phyloP scores from a whole-genome alignment of 768 basidiomycete species.

The Suillus lakei region DNA sequence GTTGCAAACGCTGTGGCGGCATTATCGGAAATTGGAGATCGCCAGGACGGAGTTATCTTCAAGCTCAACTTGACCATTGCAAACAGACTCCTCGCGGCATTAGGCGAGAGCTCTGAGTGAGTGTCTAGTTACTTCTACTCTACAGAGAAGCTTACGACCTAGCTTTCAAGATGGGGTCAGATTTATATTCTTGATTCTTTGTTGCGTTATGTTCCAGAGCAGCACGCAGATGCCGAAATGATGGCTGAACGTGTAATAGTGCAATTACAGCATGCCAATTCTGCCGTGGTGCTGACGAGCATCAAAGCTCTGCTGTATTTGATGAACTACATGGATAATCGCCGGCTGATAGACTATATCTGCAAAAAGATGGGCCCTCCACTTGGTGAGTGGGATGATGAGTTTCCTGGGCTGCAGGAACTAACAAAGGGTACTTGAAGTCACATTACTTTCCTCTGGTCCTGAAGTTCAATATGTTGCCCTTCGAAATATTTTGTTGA shows the following conservation, averaged over 20 bases:
- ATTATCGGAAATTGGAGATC: slow-evolving; percentile 94
- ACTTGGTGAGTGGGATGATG: slow-evolving; percentile 58
- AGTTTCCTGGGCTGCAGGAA: background rate
- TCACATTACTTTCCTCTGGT: slow-evolving; percentile 93
- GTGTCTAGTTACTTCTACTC: slow-evolving; percentile 37
- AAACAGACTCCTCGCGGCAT: slow-evolving; percentile 87
- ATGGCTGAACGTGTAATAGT: slow-evolving; percentile 96
- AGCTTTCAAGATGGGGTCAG: slow-evolving; percentile 86
- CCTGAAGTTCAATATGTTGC: slow-evolving; percentile 99
- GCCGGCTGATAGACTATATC: slow-evolving; percentile 82
- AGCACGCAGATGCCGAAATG: slow-evolving; percentile 85
- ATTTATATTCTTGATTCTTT: slow-evolving; percentile 97
- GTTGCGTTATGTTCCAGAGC: slow-evolving; percentile 91
- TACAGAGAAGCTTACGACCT: slow-evolving; percentile 12
- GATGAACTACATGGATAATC: slow-evolving; percentile 99
- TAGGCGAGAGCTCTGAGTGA: slow-evolving; percentile 97
- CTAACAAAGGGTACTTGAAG: slow-evolving; percentile 45
- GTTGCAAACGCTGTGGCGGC: slow-evolving; percentile 97
- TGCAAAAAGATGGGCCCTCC: slow-evolving; percentile 99
- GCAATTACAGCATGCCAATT: slow-evolving; percentile 97
- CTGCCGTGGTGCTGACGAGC: slow-evolving; percentile 97
- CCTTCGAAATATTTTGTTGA: slow-evolving; percentile 93
- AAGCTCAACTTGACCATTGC: slow-evolving; percentile 86
- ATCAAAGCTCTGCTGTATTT: slow-evolving; percentile 95
- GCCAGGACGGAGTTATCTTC: slow-evolving; percentile 93